Conservation (phyloP, 129 eudicot species). For the Ambrosia artemisiifolia region DNA sequence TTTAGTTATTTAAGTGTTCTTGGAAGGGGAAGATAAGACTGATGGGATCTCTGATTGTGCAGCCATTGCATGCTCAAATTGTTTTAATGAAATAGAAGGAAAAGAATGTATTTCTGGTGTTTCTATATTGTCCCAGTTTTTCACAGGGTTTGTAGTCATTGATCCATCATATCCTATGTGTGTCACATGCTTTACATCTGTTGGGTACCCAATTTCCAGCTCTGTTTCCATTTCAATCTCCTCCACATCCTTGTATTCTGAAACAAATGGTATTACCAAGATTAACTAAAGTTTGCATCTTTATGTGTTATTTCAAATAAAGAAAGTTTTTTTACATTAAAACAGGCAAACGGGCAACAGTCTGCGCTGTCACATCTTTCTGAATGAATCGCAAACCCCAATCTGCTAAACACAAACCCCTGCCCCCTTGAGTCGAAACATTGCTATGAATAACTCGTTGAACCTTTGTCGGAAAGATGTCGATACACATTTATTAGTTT, state of each 20-base stretch:
- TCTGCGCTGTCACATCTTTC: too few relatives aligned
- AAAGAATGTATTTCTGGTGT: conserved; percentile 47
- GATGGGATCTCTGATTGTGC: conserved; percentile 41
- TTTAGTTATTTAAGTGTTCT: neutral
- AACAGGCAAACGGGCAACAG: too few relatives aligned
- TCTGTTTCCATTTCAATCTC: conserved; percentile 39
- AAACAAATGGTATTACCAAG: neutral
- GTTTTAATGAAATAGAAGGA: conserved; percentile 60
- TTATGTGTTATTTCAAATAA: neutral
- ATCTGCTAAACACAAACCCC: too few relatives aligned
- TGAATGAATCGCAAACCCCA: too few relatives aligned
- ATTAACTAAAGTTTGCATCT: neutral
- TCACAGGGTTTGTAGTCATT: conserved; percentile 41
- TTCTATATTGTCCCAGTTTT: conserved; percentile 49
- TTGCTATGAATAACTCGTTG: too few relatives aligned
- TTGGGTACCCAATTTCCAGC: conserved; percentile 86
- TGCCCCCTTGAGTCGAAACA: too few relatives aligned
- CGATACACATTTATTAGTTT: neutral
- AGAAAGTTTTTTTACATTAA: too few relatives aligned
- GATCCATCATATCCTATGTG: conserved; percentile 96
- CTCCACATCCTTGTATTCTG: conserved; percentile 49
- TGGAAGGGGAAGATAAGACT: neutral
- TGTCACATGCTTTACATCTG: conserved; percentile 82
- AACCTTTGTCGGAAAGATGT: too few relatives aligned
- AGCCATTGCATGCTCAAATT: conserved; percentile 78